Percentiles rank a stretch among this genome's conserved stretches.
Conservation (phyloP, 257 asterid species). For the Verbascum thapsus region DNA sequence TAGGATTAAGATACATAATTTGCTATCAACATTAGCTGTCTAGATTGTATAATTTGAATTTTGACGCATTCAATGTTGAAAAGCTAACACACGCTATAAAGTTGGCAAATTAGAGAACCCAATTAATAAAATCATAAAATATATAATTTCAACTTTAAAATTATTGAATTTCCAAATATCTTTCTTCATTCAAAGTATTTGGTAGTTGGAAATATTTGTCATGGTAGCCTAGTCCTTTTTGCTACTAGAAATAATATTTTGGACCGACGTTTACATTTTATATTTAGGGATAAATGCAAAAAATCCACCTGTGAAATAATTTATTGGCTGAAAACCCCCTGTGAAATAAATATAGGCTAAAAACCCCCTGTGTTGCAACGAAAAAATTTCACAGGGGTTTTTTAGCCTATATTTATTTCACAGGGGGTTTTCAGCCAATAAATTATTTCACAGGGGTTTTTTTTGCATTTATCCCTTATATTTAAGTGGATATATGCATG, state of each 20-base stretch:
- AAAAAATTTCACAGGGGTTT: too few relatives aligned
- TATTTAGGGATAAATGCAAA: too few relatives aligned
- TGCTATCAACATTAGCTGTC: constrained; percentile 3
- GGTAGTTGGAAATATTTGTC: constrained; percentile 25
- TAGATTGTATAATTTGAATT: not conserved
- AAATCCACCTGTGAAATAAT: too few relatives aligned
- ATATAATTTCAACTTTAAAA: constrained; percentile 5
- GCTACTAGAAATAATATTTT: constrained; percentile 21
- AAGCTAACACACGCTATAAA: not conserved
- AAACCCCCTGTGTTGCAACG: too few relatives aligned
- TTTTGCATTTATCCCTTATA: too few relatives aligned
- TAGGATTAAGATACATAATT: constrained; percentile 19
- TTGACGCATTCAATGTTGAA: constrained; percentile 5
- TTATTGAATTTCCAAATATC: not conserved
- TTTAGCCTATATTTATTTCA: too few relatives aligned
- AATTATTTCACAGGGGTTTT: too few relatives aligned
- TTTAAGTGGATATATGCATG: too few relatives aligned
- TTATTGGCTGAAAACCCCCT: too few relatives aligned
- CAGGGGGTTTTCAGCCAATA: too few relatives aligned
- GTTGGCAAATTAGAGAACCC: constrained; percentile 1
- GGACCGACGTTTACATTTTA: too few relatives aligned
- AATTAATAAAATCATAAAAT: not conserved
- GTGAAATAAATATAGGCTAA: too few relatives aligned
- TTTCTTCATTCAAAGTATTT: constrained; percentile 13
- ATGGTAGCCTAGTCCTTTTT: constrained; percentile 1